phyloP scores from a whole-genome alignment of 371 early-diverging fungal species.

The Rhizomucor miehei region DNA sequence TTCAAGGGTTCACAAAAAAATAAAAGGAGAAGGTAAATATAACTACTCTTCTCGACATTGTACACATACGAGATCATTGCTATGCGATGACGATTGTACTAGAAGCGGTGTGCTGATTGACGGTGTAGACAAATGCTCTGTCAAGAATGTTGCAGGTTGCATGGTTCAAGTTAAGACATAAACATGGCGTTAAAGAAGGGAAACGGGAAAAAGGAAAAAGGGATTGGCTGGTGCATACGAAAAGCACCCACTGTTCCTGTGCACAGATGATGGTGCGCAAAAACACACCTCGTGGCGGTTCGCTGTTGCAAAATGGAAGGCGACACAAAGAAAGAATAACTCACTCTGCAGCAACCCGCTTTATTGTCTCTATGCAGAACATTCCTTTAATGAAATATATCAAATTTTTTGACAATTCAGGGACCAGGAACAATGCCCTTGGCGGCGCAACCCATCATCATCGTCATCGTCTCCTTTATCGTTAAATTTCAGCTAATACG shows the following conservation, averaged over 20 bases:
- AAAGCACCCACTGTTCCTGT: not conserved
- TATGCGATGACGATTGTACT: not conserved
- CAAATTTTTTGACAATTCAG: too few relatives aligned
- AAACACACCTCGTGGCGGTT: too few relatives aligned
- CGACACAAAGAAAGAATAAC: too few relatives aligned
- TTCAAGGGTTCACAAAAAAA: too few relatives aligned
- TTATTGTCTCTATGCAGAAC: too few relatives aligned
- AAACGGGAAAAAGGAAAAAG: not conserved
- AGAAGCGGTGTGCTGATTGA: not conserved
- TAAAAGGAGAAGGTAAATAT: too few relatives aligned
- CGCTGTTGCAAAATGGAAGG: too few relatives aligned
- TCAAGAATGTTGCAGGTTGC: constrained; percentile 3
- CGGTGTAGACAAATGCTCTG: not conserved
- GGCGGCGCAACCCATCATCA: constrained; percentile 2
- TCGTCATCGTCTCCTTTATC: not conserved
- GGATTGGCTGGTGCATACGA: not conserved
- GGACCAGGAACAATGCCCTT: too few relatives aligned
- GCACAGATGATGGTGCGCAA: too few relatives aligned
- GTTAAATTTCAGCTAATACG: too few relatives aligned
- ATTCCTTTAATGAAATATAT: too few relatives aligned
- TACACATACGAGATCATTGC: not conserved
- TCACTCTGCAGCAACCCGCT: too few relatives aligned
- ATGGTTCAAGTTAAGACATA: not conserved
- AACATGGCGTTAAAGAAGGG: constrained; percentile 1
- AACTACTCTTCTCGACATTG: not conserved